phyloP scores from a whole-genome alignment of 495 filamentous ascomycete species.

The Aspergillus saccharolyticus region DNA sequence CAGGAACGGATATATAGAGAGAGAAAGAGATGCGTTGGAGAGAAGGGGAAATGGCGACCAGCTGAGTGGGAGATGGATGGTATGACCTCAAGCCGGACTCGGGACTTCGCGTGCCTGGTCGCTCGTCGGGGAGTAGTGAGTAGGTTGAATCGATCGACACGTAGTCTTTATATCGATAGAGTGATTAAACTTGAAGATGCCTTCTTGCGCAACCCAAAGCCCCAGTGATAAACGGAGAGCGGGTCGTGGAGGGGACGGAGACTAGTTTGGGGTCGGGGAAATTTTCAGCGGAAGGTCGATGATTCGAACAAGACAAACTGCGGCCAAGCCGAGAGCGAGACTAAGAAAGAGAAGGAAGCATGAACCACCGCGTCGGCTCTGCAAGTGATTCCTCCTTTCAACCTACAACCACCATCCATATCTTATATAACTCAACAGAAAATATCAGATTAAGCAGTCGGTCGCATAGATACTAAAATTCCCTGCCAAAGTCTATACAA shows the following conservation, averaged over 20 bases:
- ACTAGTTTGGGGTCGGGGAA: slow-evolving; percentile 24
- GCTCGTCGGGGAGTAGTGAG: slow-evolving; percentile 13
- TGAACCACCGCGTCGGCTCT: background rate
- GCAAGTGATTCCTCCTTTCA: background rate
- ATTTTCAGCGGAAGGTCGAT: slow-evolving; percentile 31
- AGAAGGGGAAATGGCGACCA: background rate
- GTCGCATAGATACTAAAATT: background rate
- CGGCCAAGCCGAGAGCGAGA: background rate
- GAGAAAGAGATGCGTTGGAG: background rate
- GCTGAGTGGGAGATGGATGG: background rate
- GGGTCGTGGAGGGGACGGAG: slow-evolving; percentile 8
- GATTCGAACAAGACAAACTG: background rate
- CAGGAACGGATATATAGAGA: background rate
- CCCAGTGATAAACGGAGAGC: background rate
- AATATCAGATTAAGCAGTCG: background rate
- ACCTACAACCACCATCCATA: background rate
- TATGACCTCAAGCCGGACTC: background rate
- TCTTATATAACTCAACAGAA: too few species aligned
- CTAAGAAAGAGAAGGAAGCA: background rate
- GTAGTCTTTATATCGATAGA: slow-evolving; percentile 10
- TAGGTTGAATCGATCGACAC: slow-evolving; percentile 6
- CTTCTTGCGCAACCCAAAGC: background rate
- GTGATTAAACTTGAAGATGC: background rate
- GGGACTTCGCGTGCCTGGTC: background rate
- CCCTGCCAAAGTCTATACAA: background rate